Percentiles rank a stretch among this genome's conserved stretches.
Conservation (phyloP, 129 eudicot genomes). For the Solidago caesia region DNA sequence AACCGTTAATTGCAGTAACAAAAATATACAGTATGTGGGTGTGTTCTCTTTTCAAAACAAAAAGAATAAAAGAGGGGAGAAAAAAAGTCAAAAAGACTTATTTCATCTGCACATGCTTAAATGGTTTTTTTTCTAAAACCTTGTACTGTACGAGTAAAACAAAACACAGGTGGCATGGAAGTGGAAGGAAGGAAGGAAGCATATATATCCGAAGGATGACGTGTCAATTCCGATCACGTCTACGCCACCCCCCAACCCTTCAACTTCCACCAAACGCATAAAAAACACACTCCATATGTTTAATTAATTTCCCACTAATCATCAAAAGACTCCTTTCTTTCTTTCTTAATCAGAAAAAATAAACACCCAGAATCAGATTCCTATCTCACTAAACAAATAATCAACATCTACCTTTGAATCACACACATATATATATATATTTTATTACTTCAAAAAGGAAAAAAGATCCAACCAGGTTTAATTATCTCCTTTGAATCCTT, state of each 20-base stretch:
- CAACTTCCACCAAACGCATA: no score
- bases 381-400: no score
- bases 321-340: no score
- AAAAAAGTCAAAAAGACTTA: neutral
- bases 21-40: no score
- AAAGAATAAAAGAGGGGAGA: no score
- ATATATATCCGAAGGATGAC: conserved; percentile 10
- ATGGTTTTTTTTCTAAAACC: neutral
- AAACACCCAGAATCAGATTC: neutral
- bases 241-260: neutral
- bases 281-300: no score
- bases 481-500: conserved; percentile 19
- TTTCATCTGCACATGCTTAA: neutral
- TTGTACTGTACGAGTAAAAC: no score
- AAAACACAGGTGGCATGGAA: neutral
- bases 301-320: no score
- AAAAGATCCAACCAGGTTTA: conserved; percentile 19
- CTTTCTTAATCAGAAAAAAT: no score
- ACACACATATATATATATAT: neutral
- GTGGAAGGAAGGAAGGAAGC: neutral
- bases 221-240: conserved; percentile 18
- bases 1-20: neutral
- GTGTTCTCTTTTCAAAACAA: neutral
- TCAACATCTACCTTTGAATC: neutral
- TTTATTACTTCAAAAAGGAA: neutral